Percentiles rank a stretch among this genome's conserved stretches.
Conservation (phyloP, 2,329 filamentous ascomycete genomes). For the Diaporthe vaccinii region DNA sequence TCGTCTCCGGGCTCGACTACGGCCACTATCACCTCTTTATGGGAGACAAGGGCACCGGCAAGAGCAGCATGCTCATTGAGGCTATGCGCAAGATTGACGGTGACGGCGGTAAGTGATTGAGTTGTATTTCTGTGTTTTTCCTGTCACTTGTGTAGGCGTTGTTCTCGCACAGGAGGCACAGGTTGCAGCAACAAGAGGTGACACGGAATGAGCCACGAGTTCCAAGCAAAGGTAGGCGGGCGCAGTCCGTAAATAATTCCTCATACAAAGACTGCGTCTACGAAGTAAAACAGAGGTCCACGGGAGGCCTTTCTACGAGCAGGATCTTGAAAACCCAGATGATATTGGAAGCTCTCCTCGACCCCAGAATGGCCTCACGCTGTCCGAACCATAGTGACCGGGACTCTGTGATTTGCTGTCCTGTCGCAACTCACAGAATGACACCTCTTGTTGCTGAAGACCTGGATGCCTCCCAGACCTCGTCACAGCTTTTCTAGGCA, state of each 20-base stretch:
- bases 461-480: not conserved
- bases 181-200: constrained; percentile 2
- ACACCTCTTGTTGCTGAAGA: constrained; percentile 1
- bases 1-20: constrained; percentile 77
- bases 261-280: not conserved
- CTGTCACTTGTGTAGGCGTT: not conserved
- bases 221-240: not conserved
- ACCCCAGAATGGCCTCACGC: not conserved
- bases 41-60: constrained; percentile 96
- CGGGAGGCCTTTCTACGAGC: not conserved
- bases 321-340: not conserved
- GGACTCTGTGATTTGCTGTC: not conserved
- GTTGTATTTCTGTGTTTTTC: not conserved
- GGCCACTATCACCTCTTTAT: constrained; percentile 94
- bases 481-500: not conserved
- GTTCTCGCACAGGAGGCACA: not conserved
- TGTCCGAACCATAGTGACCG: not conserved
- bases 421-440: not conserved
- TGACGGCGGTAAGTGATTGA: constrained; percentile 65
- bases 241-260: not conserved
- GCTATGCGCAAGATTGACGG: constrained; percentile 95
- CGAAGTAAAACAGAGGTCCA: not conserved
- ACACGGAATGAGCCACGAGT: not conserved
- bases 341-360: not conserved
- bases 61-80: constrained; percentile 95